Percentiles rank a stretch among this genome's conserved stretches.
Evolutionary conservation across 169 alveolate genomes (phyloP).

Genomic region (Plasmodium vivax): DNA sequence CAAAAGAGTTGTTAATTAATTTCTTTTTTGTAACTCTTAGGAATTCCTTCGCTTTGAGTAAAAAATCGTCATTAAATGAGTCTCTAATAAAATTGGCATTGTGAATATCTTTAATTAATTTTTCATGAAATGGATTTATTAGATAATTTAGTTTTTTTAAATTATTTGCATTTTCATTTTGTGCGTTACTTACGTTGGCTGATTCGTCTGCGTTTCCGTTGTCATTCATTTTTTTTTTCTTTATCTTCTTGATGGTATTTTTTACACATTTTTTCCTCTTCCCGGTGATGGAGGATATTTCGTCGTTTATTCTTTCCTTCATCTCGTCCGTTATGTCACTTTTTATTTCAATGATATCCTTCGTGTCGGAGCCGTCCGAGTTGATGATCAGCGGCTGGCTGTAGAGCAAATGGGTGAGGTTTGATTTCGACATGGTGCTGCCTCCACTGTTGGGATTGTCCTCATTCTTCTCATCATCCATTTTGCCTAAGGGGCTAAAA

Average conservation of each 20-base stretch:
- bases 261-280: slow-evolving; percentile 25
- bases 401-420: slow-evolving; percentile 12
- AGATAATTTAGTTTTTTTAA: slow-evolving; percentile 14
- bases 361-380: slow-evolving; percentile 12
- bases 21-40: slow-evolving; percentile 59
- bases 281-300: slow-evolving; percentile 21
- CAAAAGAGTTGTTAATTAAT: slow-evolving; percentile 26
- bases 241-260: slow-evolving; percentile 17
- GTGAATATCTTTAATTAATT: slow-evolving; percentile 39
- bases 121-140: slow-evolving; percentile 60
- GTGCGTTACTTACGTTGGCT: not conserved
- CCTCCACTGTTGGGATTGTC: not conserved
- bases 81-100: slow-evolving; percentile 55
- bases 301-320: slow-evolving; percentile 46
- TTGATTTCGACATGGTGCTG: not conserved
- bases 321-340: slow-evolving; percentile 64
- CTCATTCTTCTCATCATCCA: not conserved
- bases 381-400: slow-evolving; percentile 45
- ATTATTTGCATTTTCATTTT: not conserved
- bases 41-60: slow-evolving; percentile 65
- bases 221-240: slow-evolving; percentile 30
- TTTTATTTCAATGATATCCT: slow-evolving; percentile 55
- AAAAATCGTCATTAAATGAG: slow-evolving; percentile 64
- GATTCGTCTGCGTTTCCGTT: not conserved
- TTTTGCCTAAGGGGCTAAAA: not conserved